Evolutionary conservation across 768 basidiomycete genomes (phyloP), one percentile per base, ranked within the genome.

Genomic region (Boletus insuetus): DNA sequence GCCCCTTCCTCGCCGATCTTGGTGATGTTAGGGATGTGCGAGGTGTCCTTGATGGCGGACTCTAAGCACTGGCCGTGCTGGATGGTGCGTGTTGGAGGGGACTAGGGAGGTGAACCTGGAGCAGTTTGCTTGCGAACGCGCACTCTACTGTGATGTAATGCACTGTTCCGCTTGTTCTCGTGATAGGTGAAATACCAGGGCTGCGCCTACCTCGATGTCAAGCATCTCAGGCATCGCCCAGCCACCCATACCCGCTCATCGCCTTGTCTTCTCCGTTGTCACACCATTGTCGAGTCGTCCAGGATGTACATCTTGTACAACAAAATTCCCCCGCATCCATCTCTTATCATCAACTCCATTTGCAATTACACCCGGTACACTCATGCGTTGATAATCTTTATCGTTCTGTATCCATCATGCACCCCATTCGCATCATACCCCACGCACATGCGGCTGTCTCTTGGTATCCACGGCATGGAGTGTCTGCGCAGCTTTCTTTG

Each of bases 1-100:
- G 94, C 53, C 93, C 94, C 29, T 98, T 99, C 82, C 81, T 99
- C 58, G 76, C 90, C 35, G 97, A 99, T 73, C 80, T 99, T 35
- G 82, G 77, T 34, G 77, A 80, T 24, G 93, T 94, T 34, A 87
- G 87, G 54, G 97, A 99, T 71, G 90, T 98, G 45, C 81, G 97
- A 55, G 94, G 91, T 43, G 87, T 97, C 38, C 79, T 98, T 60
- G 92, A 96, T 67, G 91, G 89, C 56, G 86, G 87, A 64, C 80
- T 89, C 73, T 89, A 76, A 75, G 62, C 57, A 51, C 56, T 58
- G 58, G 43, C 16, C 43, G 53, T 56, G 60, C 53, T 32, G 53
- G 55, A 49, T 56, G 62, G 66, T 62, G 58, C 56, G 47, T 58
- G 47, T 46, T 39, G 58, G 62, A 51, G 59, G 47, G 64, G 65